Evolutionary conservation across 2,329 filamentous ascomycete species (phyloP).

Genomic region (Colletotrichum sp.): DNA sequence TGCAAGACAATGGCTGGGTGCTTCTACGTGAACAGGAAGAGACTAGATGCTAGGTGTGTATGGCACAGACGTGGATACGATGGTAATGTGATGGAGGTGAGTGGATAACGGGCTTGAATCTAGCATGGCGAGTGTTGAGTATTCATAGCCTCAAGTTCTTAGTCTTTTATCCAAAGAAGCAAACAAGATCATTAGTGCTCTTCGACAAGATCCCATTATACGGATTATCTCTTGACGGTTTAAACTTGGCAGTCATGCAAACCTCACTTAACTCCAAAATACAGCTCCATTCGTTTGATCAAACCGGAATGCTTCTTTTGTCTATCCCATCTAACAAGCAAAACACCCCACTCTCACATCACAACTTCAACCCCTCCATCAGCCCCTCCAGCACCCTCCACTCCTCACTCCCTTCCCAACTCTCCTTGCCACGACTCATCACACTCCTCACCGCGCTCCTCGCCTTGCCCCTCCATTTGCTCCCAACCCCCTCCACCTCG

Average conservation of each 20-base stretch:
- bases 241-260: too few relatives aligned
- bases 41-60: not conserved
- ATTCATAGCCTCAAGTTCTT: not conserved
- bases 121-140: not conserved
- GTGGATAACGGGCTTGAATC: not conserved
- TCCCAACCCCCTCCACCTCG: slow-evolving; percentile 70
- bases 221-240: too few relatives aligned
- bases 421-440: slow-evolving; percentile 79
- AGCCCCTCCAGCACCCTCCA: slow-evolving; percentile 67
- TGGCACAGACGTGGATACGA: not conserved
- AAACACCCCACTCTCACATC: not conserved
- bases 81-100: not conserved
- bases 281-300: too few relatives aligned
- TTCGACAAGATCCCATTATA: not conserved
- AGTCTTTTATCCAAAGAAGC: too few relatives aligned
- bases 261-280: too few relatives aligned
- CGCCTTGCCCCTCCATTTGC: slow-evolving; percentile 88
- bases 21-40: not conserved
- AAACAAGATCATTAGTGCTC: not conserved
- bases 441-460: slow-evolving; percentile 84
- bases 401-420: slow-evolving; percentile 78
- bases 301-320: not conserved
- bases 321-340: not conserved
- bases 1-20: not conserved
- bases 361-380: slow-evolving; percentile 58